phyloP scores from a whole-genome alignment of 2,329 filamentous ascomycete genomes.

The Scorias spongiosa region DNA sequence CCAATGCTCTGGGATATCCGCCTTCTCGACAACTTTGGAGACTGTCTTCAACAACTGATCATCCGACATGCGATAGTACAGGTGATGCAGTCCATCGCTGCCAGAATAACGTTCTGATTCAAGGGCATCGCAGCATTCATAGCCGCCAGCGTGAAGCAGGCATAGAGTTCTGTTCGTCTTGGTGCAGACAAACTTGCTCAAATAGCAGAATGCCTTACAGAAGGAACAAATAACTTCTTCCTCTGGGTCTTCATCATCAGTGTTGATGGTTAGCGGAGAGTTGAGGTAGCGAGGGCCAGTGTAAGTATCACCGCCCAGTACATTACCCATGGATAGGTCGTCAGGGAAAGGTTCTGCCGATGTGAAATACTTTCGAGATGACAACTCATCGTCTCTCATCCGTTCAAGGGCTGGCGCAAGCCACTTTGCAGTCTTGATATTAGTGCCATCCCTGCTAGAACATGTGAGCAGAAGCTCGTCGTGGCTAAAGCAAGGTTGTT shows the following conservation, averaged over 20 bases:
- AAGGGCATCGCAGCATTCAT: slow-evolving; percentile 61
- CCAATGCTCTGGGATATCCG: slow-evolving; percentile 74
- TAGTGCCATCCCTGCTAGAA: slow-evolving; percentile 55
- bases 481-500: slow-evolving; percentile 93
- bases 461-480: slow-evolving; percentile 89
- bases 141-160: slow-evolving; percentile 62
- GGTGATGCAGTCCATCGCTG: slow-evolving; percentile 43
- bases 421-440: slow-evolving; percentile 88
- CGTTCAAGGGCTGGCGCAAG: slow-evolving; percentile 72
- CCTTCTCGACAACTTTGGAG: slow-evolving; percentile 72
- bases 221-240: slow-evolving; percentile 85
- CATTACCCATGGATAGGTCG: slow-evolving; percentile 18
- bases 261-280: slow-evolving; percentile 42
- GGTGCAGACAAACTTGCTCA: slow-evolving; percentile 78
- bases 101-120: slow-evolving; percentile 51
- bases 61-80: slow-evolving; percentile 64
- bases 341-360: slow-evolving; percentile 16
- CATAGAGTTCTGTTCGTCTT: slow-evolving; percentile 72
- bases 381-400: slow-evolving; percentile 58
- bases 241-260: slow-evolving; percentile 42
- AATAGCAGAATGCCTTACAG: slow-evolving; percentile 83
- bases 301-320: slow-evolving; percentile 17
- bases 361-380: slow-evolving; percentile 50
- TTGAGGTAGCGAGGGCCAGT: slow-evolving; percentile 28
- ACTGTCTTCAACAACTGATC: slow-evolving; percentile 51